Percentiles rank a stretch among this genome's conserved stretches.
phyloP scores from a whole-genome alignment of 202 grass and related monocot species.

The Schoenoplectus tabernaemontani region DNA sequence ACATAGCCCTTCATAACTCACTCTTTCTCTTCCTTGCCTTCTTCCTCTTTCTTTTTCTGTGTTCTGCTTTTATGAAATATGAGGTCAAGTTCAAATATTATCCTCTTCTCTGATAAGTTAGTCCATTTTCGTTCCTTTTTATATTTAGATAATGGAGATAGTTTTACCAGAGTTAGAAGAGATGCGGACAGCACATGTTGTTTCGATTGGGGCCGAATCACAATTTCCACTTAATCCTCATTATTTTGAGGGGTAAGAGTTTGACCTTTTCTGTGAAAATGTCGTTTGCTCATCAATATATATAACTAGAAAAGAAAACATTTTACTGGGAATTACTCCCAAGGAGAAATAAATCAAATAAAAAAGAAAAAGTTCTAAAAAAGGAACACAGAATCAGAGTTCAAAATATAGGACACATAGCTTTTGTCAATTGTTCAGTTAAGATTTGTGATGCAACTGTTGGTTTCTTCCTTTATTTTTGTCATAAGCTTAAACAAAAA shows the following conservation, averaged over 20 bases:
- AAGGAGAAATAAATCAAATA: background rate
- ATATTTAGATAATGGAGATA: conserved; percentile 92
- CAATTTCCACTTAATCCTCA: conserved; percentile 58
- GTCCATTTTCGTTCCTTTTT: conserved; percentile 21
- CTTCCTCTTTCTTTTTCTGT: background rate
- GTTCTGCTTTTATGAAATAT: background rate
- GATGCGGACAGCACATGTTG: conserved; percentile 83
- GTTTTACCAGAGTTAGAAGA: conserved; percentile 92
- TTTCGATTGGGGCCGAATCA: conserved; percentile 92
- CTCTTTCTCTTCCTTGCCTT: background rate
- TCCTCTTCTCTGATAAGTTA: conserved; percentile 15
- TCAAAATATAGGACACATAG: background rate
- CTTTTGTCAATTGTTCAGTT: background rate
- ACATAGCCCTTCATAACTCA: background rate
- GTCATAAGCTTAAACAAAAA: background rate
- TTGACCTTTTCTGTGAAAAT: background rate
- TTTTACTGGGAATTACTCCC: background rate
- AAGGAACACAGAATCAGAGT: background rate
- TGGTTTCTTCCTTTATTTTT: background rate
- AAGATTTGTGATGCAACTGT: background rate
- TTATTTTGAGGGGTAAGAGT: conserved; percentile 57
- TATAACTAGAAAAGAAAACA: background rate
- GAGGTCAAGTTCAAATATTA: conserved; percentile 8
- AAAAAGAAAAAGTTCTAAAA: background rate
- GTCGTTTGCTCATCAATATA: background rate